Percentiles rank a stretch among this genome's conserved stretches.
These are phyloP conservation scores for Huntiella decipiens DNA, from an alignment of 2,329 filamentous ascomycete species.

Conservation along the genomic window DNA sequence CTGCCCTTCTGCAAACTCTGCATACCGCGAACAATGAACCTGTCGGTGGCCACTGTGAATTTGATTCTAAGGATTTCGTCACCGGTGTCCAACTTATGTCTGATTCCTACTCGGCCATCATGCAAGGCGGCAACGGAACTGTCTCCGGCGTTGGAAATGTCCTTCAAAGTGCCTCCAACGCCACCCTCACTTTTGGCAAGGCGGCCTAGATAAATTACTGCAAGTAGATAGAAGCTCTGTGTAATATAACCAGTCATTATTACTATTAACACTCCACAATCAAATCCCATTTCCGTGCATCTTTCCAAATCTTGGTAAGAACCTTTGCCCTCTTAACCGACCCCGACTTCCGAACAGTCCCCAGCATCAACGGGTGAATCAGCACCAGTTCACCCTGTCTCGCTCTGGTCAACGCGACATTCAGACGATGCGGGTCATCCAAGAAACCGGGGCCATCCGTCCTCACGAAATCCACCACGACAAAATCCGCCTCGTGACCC, in stretches of 20 bases:
- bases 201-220: conserved; percentile 1
- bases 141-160: conserved; percentile 31
- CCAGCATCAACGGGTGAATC: conserved; percentile 23
- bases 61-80: conserved; percentile 34
- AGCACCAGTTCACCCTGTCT: conserved; percentile 26
- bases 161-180: conserved; percentile 18
- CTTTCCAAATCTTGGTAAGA: conserved; percentile 4
- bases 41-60: conserved; percentile 37
- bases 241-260: not conserved
- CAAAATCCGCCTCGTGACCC: conserved; percentile 28
- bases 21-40: conserved; percentile 40
- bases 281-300: not conserved
- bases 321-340: not conserved
- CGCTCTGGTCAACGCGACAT: conserved; percentile 27
- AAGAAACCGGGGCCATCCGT: conserved; percentile 22
- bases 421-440: conserved; percentile 25
- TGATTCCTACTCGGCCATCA: conserved; percentile 30
- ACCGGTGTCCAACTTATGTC: conserved; percentile 38
- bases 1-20: conserved; percentile 26
- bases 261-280: not conserved
- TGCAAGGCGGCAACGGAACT: conserved; percentile 29
- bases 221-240: too few relatives aligned
- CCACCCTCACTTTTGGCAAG: conserved; percentile 5
- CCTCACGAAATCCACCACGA: conserved; percentile 29
- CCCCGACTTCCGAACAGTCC: not conserved